A percentile compares a stretch with the other conserved stretches of the same genome.
These are phyloP conservation scores for Elaphomyces granulatus DNA, from an alignment of 495 filamentous ascomycete genomes.

Conservation along the genomic window DNA sequence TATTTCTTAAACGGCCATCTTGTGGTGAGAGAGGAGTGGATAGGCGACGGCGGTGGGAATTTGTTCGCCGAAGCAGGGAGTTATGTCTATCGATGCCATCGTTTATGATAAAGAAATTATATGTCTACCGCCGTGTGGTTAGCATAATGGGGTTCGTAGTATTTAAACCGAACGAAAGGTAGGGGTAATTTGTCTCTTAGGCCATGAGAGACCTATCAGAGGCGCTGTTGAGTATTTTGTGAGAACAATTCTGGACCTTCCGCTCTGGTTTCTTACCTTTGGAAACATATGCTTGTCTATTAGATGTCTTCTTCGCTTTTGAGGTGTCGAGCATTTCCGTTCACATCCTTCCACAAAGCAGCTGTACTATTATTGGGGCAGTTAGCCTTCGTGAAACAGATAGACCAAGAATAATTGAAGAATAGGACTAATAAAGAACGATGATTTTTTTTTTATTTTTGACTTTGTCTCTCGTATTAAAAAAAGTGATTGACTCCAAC, in stretches of 20 bases:
- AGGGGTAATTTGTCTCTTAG: too few relatives aligned
- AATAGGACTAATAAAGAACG: too few relatives aligned
- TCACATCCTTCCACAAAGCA: slow-evolving; percentile 90
- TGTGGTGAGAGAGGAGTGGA: slow-evolving; percentile 17
- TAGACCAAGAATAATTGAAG: too few relatives aligned
- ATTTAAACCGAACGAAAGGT: too few relatives aligned
- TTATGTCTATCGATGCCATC: slow-evolving; percentile 73
- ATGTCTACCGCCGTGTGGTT: slow-evolving; percentile 36
- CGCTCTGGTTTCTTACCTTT: slow-evolving; percentile 28
- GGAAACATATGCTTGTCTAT: slow-evolving; percentile 95
- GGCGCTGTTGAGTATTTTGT: too few relatives aligned
- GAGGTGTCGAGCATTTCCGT: slow-evolving; percentile 63
- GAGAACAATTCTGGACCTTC: not conserved
- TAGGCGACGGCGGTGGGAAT: slow-evolving; percentile 19
- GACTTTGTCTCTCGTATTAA: too few relatives aligned
- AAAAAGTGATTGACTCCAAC: not conserved
- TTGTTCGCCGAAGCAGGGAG: slow-evolving; percentile 53
- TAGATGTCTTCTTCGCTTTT: slow-evolving; percentile 73
- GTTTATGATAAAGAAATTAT: slow-evolving; percentile 79
- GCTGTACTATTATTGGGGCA: too few relatives aligned
- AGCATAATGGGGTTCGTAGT: not conserved
- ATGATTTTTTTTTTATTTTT: too few relatives aligned
- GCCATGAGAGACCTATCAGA: too few relatives aligned
- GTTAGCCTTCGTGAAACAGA: too few relatives aligned
- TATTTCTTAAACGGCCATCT: slow-evolving; percentile 26